A percentile compares a stretch with the other conserved stretches of the same genome.
Evolutionary conservation across 352 stramenopile species (phyloP).

Genomic region (Plasmopara muralis): DNA sequence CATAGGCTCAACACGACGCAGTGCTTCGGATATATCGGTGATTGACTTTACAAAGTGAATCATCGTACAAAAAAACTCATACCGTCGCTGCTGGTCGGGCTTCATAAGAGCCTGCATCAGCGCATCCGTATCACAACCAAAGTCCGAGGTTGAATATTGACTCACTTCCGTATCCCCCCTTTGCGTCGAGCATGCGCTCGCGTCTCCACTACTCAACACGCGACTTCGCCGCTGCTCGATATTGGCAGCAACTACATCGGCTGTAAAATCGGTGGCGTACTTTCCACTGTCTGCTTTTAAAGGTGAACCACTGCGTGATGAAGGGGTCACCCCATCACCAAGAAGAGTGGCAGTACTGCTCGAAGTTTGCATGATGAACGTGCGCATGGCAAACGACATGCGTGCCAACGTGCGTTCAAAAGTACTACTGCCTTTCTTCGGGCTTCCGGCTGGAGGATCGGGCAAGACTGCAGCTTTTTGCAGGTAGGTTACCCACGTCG

Average conservation of each 20-base stretch:
- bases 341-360: slow-evolving; percentile 13
- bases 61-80: slow-evolving; percentile 78
- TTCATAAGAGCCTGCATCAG: slow-evolving; percentile 27
- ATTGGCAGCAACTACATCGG: slow-evolving; percentile 12
- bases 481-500: slow-evolving; percentile 51
- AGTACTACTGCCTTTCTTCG: slow-evolving; percentile 33
- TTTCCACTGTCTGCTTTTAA: slow-evolving; percentile 16
- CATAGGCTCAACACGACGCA: slow-evolving; percentile 54
- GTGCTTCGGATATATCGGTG: slow-evolving; percentile 68
- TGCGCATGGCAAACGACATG: slow-evolving; percentile 74
- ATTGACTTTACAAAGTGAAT: slow-evolving; percentile 79
- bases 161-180: slow-evolving; percentile 27
- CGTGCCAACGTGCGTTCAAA: slow-evolving; percentile 42
- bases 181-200: slow-evolving; percentile 5
- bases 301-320: slow-evolving; percentile 6
- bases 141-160: slow-evolving; percentile 24
- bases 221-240: slow-evolving; percentile 9
- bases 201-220: slow-evolving; percentile 21
- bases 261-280: slow-evolving; percentile 13
- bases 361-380: slow-evolving; percentile 59
- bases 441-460: slow-evolving; percentile 36
- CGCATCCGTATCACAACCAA: slow-evolving; percentile 14
- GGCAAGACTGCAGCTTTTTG: slow-evolving; percentile 40
- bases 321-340: slow-evolving; percentile 4
- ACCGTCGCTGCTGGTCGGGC: slow-evolving; percentile 34